A percentile compares a stretch with the other conserved stretches of the same genome.
phyloP scores from a whole-genome alignment of 345 rosid genomes.

The Moricandia arvensis region DNA sequence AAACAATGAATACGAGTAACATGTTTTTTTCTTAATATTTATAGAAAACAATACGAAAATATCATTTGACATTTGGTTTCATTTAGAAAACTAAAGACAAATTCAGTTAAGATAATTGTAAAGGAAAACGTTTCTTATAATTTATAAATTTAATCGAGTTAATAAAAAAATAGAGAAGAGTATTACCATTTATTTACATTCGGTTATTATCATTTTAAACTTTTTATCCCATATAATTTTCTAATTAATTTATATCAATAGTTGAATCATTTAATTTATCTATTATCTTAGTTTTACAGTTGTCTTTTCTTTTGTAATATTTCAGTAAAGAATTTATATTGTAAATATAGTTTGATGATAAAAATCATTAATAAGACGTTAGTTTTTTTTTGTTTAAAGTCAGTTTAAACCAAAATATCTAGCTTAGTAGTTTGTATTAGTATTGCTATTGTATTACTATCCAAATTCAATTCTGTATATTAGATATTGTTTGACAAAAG shows the following conservation, averaged over 20 bases:
- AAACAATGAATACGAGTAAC: neutral
- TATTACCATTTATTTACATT: neutral
- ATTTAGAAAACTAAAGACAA: neutral
- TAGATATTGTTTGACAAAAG: neutral
- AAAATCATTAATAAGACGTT: neutral
- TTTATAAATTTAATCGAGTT: neutral
- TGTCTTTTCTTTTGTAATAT: neutral
- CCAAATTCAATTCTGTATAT: neutral
- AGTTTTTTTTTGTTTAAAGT: neutral
- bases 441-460: neutral
- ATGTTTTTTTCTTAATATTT: neutral
- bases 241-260: neutral
- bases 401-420: neutral
- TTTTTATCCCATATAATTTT: neutral
- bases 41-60: neutral
- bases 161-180: too few species aligned
- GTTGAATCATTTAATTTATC: neutral
- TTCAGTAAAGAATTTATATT: neutral
- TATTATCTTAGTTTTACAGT: neutral
- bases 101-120: too few species aligned
- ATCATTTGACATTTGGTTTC: neutral
- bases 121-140: neutral
- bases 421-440: neutral
- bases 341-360: neutral
- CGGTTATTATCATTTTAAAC: neutral